A percentile compares a stretch with the other conserved stretches of the same genome.
Evolutionary conservation across 2,329 filamentous ascomycete species (phyloP).

Genomic region (Paecilomyces fulvus): DNA sequence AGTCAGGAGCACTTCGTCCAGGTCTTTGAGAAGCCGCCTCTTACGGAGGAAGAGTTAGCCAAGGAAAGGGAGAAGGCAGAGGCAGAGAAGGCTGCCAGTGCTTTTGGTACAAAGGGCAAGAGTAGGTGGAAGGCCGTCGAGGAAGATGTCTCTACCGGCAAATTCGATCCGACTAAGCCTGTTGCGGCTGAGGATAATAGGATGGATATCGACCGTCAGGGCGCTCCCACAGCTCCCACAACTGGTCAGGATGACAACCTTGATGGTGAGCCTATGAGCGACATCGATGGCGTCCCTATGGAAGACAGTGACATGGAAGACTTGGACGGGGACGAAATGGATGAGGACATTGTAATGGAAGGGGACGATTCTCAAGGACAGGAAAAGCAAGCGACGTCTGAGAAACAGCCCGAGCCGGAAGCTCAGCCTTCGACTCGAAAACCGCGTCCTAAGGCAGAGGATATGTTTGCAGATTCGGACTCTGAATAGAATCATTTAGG

Average conservation of each 20-base stretch:
- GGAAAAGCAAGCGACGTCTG: slow-evolving; percentile 11
- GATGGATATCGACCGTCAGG: slow-evolving; percentile 25
- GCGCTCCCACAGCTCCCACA: slow-evolving; percentile 19
- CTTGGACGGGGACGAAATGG: slow-evolving; percentile 36
- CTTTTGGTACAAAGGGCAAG: slow-evolving; percentile 32
- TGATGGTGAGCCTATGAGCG: slow-evolving; percentile 34
- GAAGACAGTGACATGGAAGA: slow-evolving; percentile 43
- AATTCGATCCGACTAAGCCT: slow-evolving; percentile 19
- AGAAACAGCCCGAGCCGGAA: slow-evolving; percentile 18
- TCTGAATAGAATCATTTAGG: slow-evolving; percentile 30
- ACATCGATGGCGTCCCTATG: slow-evolving; percentile 39
- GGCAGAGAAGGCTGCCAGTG: slow-evolving; percentile 27
- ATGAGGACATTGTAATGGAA: slow-evolving; percentile 28
- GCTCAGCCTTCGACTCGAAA: slow-evolving; percentile 33
- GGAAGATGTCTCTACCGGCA: slow-evolving; percentile 27
- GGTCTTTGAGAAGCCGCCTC: slow-evolving; percentile 63
- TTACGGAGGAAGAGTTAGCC: slow-evolving; percentile 38
- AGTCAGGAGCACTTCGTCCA: slow-evolving; percentile 63
- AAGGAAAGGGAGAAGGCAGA: slow-evolving; percentile 37
- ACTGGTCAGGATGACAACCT: slow-evolving; percentile 36
- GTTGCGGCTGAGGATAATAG: slow-evolving; percentile 18
- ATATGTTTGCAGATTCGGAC: slow-evolving; percentile 81
- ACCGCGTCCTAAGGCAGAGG: slow-evolving; percentile 65
- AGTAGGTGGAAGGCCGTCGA: slow-evolving; percentile 40
- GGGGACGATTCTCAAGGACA: slow-evolving; percentile 14